Evolutionary conservation across 129 eudicot species (phyloP).

Genomic region (Pulicaria dysenterica): DNA sequence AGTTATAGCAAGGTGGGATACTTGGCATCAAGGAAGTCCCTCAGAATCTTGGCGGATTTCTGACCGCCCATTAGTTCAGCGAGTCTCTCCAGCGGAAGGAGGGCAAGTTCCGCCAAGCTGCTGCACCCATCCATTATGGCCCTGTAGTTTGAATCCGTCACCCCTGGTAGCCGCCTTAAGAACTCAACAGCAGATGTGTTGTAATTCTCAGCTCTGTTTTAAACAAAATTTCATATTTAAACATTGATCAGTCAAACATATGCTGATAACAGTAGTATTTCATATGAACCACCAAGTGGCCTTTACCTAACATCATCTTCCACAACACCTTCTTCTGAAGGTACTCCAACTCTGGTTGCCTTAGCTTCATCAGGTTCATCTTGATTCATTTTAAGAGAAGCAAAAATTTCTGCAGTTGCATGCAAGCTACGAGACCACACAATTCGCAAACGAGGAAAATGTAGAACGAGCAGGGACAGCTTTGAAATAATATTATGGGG

Average conservation of each 20-base stretch:
- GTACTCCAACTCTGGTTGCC: conserved; percentile 95
- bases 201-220: conserved; percentile 85
- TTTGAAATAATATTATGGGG: conserved; percentile 83
- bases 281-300: neutral
- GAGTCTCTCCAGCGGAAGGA: conserved; percentile 70
- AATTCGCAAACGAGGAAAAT: conserved; percentile 89
- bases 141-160: conserved; percentile 87
- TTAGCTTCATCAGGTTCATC: conserved; percentile 96
- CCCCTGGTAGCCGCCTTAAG: conserved; percentile 92
- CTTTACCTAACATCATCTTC: conserved; percentile 84
- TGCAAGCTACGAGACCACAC: conserved; percentile 99
- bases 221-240: neutral
- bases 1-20: conserved; percentile 77
- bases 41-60: conserved; percentile 79
- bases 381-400: conserved; percentile 83
- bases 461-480: conserved; percentile 77
- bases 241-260: neutral
- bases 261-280: neutral
- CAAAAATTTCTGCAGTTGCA: conserved; percentile 96
- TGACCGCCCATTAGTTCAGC: conserved; percentile 92
- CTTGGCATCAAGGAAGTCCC: conserved; percentile 97
- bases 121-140: conserved; percentile 83
- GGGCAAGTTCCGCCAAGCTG: conserved; percentile 83
- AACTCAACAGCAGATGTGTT: conserved; percentile 96
- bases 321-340: conserved; percentile 89